Conservation (phyloP, 768 basidiomycete genomes). For the Pleurotus sapidus region DNA sequence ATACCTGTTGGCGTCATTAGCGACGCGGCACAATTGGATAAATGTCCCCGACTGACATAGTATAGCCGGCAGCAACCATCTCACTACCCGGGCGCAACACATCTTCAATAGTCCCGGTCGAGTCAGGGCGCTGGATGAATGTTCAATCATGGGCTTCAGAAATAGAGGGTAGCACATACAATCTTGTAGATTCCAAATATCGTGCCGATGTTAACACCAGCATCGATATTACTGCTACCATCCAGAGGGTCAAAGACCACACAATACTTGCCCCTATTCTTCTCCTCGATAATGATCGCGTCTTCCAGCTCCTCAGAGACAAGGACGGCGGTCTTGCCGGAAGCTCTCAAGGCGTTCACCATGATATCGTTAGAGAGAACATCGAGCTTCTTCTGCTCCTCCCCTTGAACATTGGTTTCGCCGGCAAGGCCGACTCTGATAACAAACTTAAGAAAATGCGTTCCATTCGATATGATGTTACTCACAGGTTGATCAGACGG, state of each 20-base stretch:
- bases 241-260: conserved; percentile 99
- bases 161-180: conserved; percentile 43
- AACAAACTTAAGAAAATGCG: too few relatives aligned
- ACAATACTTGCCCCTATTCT: conserved; percentile 84
- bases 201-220: conserved; percentile 96
- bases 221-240: conserved; percentile 95
- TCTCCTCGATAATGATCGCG: conserved; percentile 85
- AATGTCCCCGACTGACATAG: conserved; percentile 61
- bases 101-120: conserved; percentile 77
- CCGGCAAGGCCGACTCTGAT: conserved; percentile 95
- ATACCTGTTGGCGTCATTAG: conserved; percentile 36
- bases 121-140: conserved; percentile 59
- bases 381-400: conserved; percentile 99
- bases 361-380: conserved; percentile 99
- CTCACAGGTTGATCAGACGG: conserved; percentile 93
- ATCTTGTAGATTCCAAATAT: conserved; percentile 97
- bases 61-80: conserved; percentile 98
- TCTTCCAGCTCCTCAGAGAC: conserved; percentile 96
- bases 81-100: conserved; percentile 91
- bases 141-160: not conserved
- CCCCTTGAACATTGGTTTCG: conserved; percentile 94
- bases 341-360: conserved; percentile 94
- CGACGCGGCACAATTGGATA: conserved; percentile 1
- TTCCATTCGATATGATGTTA: conserved; percentile 6
- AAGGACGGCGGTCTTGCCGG: conserved; percentile 95